Evolutionary conservation across 2,329 filamentous ascomycete species (phyloP), one percentile per base, ranked within the genome.

Genomic region (Exophiala aquamarina): DNA sequence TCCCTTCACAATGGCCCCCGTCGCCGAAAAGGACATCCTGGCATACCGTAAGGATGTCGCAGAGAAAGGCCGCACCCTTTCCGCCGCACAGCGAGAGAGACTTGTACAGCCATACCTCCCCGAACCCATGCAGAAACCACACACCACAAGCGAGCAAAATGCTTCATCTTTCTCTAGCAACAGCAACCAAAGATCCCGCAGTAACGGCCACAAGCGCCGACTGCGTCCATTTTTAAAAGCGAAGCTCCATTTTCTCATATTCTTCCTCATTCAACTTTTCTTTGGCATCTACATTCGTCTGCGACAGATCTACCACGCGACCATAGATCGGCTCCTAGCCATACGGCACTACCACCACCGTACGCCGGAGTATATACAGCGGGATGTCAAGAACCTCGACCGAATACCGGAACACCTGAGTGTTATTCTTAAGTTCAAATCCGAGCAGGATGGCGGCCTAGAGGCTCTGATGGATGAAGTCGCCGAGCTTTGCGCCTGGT

Each of bases 341-440:
- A 79, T 97, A 52, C 76, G 95, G 44, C 91, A 92, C 67, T 93
- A 98, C 72, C 94, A 98, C 71, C 93, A 98, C 68, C 87, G 89
- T 42, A 95, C 92, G 1, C 93, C 93, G 6, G 89, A 95, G 64
- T 82, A 95, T 63, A 95, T 98, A 59, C 83, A 86, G 62, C 84
- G 86, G 61, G 93, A 98, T 70, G 85, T 97, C 19, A 82, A 82
- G 65, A 77, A 78, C 8, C 69, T 98, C 47, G 78, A 75, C 48
- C 82, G 86, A 59, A 70, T 94, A 50, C 93, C 93, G 2, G 81
- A 86, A 56, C 93, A 98, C 64, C 68, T 98, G 41, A 96, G 90
- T 63, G 85, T 95, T 9, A 84, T 97, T 44, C 70, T 98, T 49
- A 85, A 84, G 48, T 73, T 88, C 38, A 83, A 92, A 61, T 76